These are phyloP conservation scores for Herpetomonas tarakana DNA, from an alignment of 208 protist species.

Conservation along the genomic window DNA sequence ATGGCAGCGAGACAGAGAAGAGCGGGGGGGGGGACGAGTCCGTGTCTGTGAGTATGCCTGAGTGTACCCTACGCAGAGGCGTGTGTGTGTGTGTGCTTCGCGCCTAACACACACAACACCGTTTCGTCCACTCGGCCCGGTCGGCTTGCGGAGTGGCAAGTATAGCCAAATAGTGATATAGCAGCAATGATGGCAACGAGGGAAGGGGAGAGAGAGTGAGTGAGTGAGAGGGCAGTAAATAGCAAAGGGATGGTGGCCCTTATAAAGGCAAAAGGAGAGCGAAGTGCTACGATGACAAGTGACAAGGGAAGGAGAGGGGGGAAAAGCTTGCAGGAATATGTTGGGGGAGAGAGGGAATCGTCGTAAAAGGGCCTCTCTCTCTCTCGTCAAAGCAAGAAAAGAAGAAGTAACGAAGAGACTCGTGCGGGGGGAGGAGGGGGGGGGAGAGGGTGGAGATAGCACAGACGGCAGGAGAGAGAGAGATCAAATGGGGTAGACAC, in stretches of 20 bases:
- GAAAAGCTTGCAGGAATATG: too few relatives aligned
- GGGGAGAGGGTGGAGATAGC: too few relatives aligned
- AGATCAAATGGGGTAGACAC: too few relatives aligned
- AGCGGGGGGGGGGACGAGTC: not conserved
- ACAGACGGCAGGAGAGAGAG: too few relatives aligned
- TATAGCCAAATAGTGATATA: not conserved
- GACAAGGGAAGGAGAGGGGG: slow-evolving; percentile 4
- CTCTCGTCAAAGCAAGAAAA: too few relatives aligned
- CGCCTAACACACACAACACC: not conserved
- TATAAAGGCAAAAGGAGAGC: not conserved
- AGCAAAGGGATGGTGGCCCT: not conserved
- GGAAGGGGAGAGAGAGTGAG: not conserved
- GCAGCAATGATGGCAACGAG: too few relatives aligned
- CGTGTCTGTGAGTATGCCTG: not conserved
- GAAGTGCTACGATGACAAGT: not conserved
- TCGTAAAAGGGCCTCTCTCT: too few relatives aligned
- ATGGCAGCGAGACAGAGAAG: not conserved
- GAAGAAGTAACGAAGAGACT: too few relatives aligned
- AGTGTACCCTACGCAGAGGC: not conserved
- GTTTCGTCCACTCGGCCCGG: not conserved
- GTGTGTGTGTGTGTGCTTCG: not conserved
- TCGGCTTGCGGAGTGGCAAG: too few relatives aligned
- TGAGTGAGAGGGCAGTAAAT: not conserved
- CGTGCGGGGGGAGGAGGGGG: too few relatives aligned
- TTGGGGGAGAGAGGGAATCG: too few relatives aligned